phyloP scores from a whole-genome alignment of 768 basidiomycete genomes.

The Auriscalpium vulgare region DNA sequence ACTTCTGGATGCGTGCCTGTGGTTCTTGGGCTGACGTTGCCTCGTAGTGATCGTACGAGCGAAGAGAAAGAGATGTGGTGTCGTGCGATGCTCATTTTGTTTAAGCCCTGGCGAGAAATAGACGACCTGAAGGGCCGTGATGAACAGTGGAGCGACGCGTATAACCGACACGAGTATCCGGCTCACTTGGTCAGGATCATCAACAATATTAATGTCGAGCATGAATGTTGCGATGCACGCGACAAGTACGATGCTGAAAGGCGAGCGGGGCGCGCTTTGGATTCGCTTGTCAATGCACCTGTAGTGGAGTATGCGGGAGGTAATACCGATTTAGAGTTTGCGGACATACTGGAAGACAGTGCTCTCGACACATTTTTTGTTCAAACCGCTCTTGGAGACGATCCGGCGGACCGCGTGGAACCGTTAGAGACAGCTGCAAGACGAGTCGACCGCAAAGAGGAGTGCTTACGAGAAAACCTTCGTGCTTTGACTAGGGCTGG shows the following conservation, averaged over 20 bases:
- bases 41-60: conserved; percentile 19
- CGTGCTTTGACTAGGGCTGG: no score
- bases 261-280: neutral
- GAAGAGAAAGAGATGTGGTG: conserved; percentile 18
- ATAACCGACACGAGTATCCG: neutral
- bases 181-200: neutral
- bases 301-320: neutral
- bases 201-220: neutral
- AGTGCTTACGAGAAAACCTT: no score
- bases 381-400: neutral
- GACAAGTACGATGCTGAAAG: neutral
- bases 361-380: no score
- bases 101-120: conserved; percentile 32
- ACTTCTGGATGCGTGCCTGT: conserved; percentile 20
- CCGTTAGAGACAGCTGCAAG: neutral
- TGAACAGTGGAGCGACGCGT: neutral
- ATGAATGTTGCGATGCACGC: neutral
- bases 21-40: conserved; percentile 27
- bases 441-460: neutral
- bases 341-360: neutral
- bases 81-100: conserved; percentile 33
- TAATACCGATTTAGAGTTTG: neutral
- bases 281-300: neutral
- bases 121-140: neutral
- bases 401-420: neutral